Evolutionary conservation across 805 yeast genomes (phyloP).

Genomic region (Yamadazyma akitaensis): DNA sequence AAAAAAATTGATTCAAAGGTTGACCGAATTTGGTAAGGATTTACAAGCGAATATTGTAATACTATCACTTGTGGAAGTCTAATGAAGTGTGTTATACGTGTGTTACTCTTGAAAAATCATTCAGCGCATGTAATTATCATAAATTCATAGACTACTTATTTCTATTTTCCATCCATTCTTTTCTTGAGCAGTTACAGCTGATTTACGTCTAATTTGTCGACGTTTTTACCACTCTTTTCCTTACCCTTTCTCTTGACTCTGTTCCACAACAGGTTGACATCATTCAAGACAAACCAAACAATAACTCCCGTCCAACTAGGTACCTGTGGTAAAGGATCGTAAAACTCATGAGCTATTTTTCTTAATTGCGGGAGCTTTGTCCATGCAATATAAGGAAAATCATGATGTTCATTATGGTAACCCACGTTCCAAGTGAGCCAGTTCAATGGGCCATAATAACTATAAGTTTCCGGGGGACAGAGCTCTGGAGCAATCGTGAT

Average conservation of each 20-base stretch:
- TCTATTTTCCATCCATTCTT: neutral
- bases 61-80: neutral
- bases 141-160: neutral
- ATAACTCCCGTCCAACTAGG: constrained; percentile 77
- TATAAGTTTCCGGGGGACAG: constrained; percentile 74
- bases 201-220: constrained; percentile 14
- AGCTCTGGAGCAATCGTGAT: constrained; percentile 27
- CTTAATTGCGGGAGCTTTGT: constrained; percentile 64
- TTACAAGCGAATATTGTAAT: neutral
- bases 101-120: too few relatives aligned
- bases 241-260: constrained; percentile 66
- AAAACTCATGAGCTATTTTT: constrained; percentile 72
- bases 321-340: constrained; percentile 74
- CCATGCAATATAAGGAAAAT: constrained; percentile 94
- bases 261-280: constrained; percentile 69
- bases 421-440: constrained; percentile 89
- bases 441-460: constrained; percentile 82
- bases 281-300: constrained; percentile 65
- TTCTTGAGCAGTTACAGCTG: neutral
- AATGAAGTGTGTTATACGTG: neutral
- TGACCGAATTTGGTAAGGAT: neutral
- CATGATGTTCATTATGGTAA: constrained; percentile 92
- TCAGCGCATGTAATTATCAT: too few relatives aligned
- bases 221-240: constrained; percentile 33
- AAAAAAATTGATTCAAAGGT: neutral